Conservation (phyloP, 805 yeast species). For the Saccharomycopsis fermentans region DNA sequence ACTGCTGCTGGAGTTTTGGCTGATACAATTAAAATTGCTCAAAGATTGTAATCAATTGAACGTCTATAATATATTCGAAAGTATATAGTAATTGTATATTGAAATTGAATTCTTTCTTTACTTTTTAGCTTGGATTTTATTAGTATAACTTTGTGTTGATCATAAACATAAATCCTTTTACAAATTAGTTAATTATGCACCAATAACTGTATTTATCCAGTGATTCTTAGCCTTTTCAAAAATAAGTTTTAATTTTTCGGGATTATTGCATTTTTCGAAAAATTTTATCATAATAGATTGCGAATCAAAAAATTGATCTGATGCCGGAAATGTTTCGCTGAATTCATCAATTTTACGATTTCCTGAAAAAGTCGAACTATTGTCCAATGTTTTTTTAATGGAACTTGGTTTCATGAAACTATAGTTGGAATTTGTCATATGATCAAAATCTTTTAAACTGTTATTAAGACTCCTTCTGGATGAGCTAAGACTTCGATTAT, state of each 20-base stretch:
- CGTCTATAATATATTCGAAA: background rate
- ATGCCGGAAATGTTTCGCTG: constrained; percentile 17
- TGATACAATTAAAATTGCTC: constrained; percentile 85
- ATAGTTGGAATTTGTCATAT: background rate
- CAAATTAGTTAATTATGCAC: background rate
- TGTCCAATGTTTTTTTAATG: background rate
- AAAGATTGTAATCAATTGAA: constrained; percentile 37
- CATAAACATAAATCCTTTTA: background rate
- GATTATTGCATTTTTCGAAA: constrained; percentile 48
- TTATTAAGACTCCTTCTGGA: background rate
- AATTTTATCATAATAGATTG: constrained; percentile 67
- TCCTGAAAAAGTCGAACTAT: background rate
- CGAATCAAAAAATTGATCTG: constrained; percentile 40
- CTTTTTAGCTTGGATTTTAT: background rate
- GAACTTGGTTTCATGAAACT: background rate
- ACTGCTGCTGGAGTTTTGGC: constrained; percentile 77
- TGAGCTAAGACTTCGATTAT: background rate
- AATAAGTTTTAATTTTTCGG: constrained; percentile 36
- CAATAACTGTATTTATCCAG: background rate
- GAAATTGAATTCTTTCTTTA: too few relatives aligned
- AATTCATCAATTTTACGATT: constrained; percentile 3
- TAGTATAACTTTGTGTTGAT: background rate
- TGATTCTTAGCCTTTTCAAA: constrained; percentile 44
- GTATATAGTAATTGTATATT: background rate
- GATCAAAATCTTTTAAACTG: background rate